Evolutionary conservation across 1,284 basidiomycete genomes (phyloP), one percentile per base, ranked within the genome.

Genomic region (Cryptococcus sp.): DNA sequence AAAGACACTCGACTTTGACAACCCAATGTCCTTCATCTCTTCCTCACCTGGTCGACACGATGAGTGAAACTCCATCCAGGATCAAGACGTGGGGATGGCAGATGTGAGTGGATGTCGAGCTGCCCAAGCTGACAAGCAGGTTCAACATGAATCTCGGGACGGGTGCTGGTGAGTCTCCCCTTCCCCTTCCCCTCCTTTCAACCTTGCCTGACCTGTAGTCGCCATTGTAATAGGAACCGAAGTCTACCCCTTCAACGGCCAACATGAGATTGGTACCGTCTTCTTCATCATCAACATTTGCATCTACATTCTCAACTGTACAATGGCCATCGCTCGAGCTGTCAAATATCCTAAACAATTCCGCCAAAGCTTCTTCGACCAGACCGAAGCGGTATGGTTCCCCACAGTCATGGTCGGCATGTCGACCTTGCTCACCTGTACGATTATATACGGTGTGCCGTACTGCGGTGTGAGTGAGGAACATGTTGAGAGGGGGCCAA

Each of bases 71-170:
- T 7, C 9, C 7, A 31, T 31, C 28, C 7, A 31, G 39, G 39
- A 25, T 23, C 25, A 43, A 32, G 26, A 4, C 32, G 19, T 48
- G 51, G 46, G 43, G 51, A 42, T 52, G 51, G 51, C 46, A 52
- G 32, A 52, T 52, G 51, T 52, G 39, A 26, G 46, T 39, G 14
- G 24, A 7, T 14, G 5, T 26, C 18, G 18, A 11, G 23, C 6
- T 21, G 16, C 14, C 14, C 11, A 4, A 14, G 12, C 18, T 34
- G 41, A 32, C 26, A 36, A 25, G 33, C 47, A 54, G 51, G 51
- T 60, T 55, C 48, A 57, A 53, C 28, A 31, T 57, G 10, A 53
- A 54, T 32, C 48, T 62, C 31, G 59, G 53, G 22, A 54, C 53
- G 4, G 57, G 55, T n/a, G 59, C 55, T 2, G 14, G 39, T 41